Evolutionary conservation across 495 filamentous ascomycete species (phyloP).

Genomic region (Hypoxylon subgilvum): DNA sequence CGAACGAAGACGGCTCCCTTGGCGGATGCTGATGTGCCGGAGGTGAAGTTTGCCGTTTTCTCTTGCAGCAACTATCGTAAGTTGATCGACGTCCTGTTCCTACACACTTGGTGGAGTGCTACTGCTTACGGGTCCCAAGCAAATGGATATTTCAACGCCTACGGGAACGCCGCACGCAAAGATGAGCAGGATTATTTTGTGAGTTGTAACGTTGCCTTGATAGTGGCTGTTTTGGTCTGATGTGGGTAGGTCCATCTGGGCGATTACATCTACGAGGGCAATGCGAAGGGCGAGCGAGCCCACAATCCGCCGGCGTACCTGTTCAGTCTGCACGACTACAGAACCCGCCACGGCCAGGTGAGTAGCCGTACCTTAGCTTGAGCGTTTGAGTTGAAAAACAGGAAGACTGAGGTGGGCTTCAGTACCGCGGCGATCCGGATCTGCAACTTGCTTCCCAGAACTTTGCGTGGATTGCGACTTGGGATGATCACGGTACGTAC

Average conservation of each 20-base stretch:
- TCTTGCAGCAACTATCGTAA: conserved; percentile 63
- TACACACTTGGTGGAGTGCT: neutral
- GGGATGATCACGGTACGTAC: conserved; percentile 67
- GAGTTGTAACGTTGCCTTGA: neutral
- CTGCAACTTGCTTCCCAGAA: conserved; percentile 61
- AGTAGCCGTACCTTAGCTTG: neutral
- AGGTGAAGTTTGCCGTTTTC: conserved; percentile 60
- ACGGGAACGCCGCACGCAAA: conserved; percentile 68
- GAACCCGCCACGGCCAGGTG: conserved; percentile 49
- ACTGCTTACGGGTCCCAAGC: conserved; percentile 34
- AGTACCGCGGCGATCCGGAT: conserved; percentile 68
- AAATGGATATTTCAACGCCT: conserved; percentile 66
- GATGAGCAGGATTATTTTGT: conserved; percentile 69
- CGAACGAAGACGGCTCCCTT: conserved; percentile 62
- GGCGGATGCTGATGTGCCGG: conserved; percentile 46
- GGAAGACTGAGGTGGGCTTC: neutral
- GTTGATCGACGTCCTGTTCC: conserved; percentile 31
- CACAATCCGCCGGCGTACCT: conserved; percentile 33
- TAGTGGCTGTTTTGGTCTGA: neutral
- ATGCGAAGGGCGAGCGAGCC: conserved; percentile 34
- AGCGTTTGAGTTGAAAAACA: neutral
- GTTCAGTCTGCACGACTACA: conserved; percentile 64
- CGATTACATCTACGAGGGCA: conserved; percentile 73
- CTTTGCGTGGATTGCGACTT: conserved; percentile 72
- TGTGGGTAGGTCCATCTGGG: conserved; percentile 58